A percentile compares a stretch with the other conserved stretches of the same genome.
Evolutionary conservation across 2,329 filamentous ascomycete species (phyloP).

Genomic region (Ophiostoma ips): DNA sequence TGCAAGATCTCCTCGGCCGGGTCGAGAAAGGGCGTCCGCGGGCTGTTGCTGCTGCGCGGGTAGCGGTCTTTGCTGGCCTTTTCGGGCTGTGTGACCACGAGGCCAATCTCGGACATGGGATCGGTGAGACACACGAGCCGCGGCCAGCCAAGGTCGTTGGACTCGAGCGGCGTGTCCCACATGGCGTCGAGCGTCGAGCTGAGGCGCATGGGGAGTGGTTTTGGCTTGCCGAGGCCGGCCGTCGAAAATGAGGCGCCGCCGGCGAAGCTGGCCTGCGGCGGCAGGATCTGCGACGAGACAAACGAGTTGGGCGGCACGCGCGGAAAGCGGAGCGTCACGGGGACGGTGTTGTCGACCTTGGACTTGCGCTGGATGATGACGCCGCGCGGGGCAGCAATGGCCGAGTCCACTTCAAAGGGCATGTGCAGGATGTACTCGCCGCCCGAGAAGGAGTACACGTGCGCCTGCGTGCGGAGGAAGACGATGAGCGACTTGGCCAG

Average conservation of each 20-base stretch:
- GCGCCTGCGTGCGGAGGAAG: constrained; percentile 81
- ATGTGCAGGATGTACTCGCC: constrained; percentile 82
- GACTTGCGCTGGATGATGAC: constrained; percentile 76
- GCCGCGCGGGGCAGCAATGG: constrained; percentile 68
- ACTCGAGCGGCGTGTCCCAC: constrained; percentile 39
- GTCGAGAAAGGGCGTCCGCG: constrained; percentile 48
- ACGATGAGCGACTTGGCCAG: constrained; percentile 67
- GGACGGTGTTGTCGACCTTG: constrained; percentile 32
- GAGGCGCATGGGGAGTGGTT: constrained; percentile 36
- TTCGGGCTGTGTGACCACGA: constrained; percentile 54
- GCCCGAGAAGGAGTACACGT: constrained; percentile 82
- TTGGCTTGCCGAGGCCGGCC: constrained; percentile 42
- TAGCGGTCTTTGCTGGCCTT: constrained; percentile 22
- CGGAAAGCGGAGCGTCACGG: constrained; percentile 41
- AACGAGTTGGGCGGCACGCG: constrained; percentile 73
- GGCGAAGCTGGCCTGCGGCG: constrained; percentile 20
- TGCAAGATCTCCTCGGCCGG: constrained; percentile 73
- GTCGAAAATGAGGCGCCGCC: constrained; percentile 38
- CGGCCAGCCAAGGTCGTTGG: constrained; percentile 49
- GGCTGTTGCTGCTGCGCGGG: constrained; percentile 23
- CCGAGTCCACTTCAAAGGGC: constrained; percentile 84
- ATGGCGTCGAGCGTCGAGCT: constrained; percentile 42
- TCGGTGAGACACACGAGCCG: constrained; percentile 74
- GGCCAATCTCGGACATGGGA: constrained; percentile 70
- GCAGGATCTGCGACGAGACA: constrained; percentile 50